Evolutionary conservation across 768 basidiomycete species (phyloP).

Genomic region (Boletellus ananiceps): DNA sequence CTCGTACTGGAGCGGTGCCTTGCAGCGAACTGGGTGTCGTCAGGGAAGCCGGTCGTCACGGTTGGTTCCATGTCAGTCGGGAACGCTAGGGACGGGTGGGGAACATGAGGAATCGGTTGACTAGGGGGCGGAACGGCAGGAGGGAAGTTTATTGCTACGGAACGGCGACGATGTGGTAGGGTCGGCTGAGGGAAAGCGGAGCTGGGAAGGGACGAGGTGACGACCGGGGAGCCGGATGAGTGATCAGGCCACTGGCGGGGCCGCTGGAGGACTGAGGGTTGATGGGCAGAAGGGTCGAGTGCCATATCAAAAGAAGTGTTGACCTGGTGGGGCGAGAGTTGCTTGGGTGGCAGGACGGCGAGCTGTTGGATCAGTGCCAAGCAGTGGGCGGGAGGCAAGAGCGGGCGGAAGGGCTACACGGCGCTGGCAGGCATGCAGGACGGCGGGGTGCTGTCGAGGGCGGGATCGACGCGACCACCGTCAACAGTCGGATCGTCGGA

Average conservation of each 20-base stretch:
- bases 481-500: constrained; percentile 21
- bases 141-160: constrained; percentile 57
- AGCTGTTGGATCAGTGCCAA: constrained; percentile 14
- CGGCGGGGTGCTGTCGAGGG: constrained; percentile 1
- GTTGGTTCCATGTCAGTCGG: constrained; percentile 18
- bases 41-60: constrained; percentile 22
- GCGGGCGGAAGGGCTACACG: constrained; percentile 7
- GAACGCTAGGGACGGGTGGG: constrained; percentile 27
- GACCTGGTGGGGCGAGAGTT: not conserved
- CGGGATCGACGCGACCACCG: constrained; percentile 10
- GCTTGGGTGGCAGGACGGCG: constrained; percentile 1
- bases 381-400: not conserved
- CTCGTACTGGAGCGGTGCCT: constrained; percentile 37
- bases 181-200: constrained; percentile 30
- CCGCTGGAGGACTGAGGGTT: constrained; percentile 25
- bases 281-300: constrained; percentile 27
- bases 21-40: constrained; percentile 27
- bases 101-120: constrained; percentile 69
- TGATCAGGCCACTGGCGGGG: constrained; percentile 34
- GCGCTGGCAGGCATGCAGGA: constrained; percentile 9
- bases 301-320: constrained; percentile 23
- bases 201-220: constrained; percentile 29
- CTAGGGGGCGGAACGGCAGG: constrained; percentile 70
- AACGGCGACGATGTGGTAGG: constrained; percentile 54
- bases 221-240: constrained; percentile 13